Base-by-base conservation (phyloP, 306 rosid genomes). In the Spatholobus suberectus region DNA sequence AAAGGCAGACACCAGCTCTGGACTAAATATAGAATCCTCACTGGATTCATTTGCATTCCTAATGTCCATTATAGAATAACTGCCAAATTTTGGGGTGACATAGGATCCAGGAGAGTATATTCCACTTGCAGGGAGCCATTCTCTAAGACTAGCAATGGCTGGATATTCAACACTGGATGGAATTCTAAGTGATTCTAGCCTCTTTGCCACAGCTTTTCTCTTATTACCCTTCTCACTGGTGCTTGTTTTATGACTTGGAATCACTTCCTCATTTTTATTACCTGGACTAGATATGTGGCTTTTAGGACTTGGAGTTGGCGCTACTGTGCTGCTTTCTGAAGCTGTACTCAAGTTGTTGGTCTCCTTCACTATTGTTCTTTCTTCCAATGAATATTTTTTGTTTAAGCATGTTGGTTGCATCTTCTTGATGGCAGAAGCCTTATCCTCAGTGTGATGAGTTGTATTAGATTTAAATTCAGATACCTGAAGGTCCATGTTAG, bases 41-140 rank as follows among this genome's bases (percentile, higher is more conserved):
- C 27, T 26, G 6, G 85, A 73, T 70, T 73, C 88, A 54, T 34
- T 70, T 78, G 3, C 83, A 84, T 41, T 86, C 58, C 49, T 23
- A 17, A 57, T 66, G 47, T 80, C 54, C 66, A 38, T 85, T 32
- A 41, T 11, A 72, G 85, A 67, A 67, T 79, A 85, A 81, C 78
- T 87, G 2, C 92, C 92, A 51, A 89, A 84, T 81, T 84, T 86
- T 32, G 91, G 91, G 37, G 91, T 89, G 73, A 89, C 62, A 81
- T 89, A 84, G 66, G 88, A 67, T 52, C 79, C 88, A 46, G 83
- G 82, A 81, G 86, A 83, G 65, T 88, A 83, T 46, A 86, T 74
- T 77, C 82, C 87, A 51, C 78, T 63, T 38, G 38, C 63, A 59
- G 88, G 83, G 21, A 66, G 43, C 89, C 87, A 76, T 80, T 88